Base-by-base conservation (phyloP, 768 basidiomycete genomes). In the Kwoniella newhampshirensis region DNA sequence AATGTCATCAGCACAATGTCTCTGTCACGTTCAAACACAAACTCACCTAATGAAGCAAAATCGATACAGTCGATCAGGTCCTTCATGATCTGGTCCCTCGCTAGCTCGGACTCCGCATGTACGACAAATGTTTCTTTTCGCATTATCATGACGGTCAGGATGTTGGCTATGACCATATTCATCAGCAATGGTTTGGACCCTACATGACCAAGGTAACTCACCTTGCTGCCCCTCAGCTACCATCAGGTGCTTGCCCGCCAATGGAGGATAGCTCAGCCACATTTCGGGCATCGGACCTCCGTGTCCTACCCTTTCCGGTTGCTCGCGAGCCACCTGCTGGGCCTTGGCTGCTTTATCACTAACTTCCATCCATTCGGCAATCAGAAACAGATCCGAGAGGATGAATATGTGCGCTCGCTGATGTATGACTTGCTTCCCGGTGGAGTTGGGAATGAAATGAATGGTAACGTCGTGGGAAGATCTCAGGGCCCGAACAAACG, bases 191-290 rank as follows among this genome's bases (percentile, higher is more conserved):
- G 18, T 35, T 8, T 18, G 32, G 43, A 40, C 23, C 11, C 42
- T 3, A 20, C 48, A 53, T 27, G 28, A 20, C 13, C 18, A 6
- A 23, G 23, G 28, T 2, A 8, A 61, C 75, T 65, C 43, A 62
- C 71, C 64, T n/a, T 72, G 67, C 46, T 54, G 58, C 84, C 89
- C 80, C 61, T 85, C 85, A 8, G 79, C 79, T 3, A 89, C 86
- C 57, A 82, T 82, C 51, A 99, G 80, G 67, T 96, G 92, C 73
- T 94, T 97, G 4, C 92, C 94, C 12, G 96, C 87, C 30, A 99
- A 79, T 4, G 96, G 96, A 17, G 96, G 96, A 79, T 96, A 99
- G 64, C 86, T 84, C 43, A 99, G 80, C 85, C 86, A 89, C 86
- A 94, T 87, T 70, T 96, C 91, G 4, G 86, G 81, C 64, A 74